Conservation (phyloP, 305 asterid genomes). For the Fraxinus velutina region DNA sequence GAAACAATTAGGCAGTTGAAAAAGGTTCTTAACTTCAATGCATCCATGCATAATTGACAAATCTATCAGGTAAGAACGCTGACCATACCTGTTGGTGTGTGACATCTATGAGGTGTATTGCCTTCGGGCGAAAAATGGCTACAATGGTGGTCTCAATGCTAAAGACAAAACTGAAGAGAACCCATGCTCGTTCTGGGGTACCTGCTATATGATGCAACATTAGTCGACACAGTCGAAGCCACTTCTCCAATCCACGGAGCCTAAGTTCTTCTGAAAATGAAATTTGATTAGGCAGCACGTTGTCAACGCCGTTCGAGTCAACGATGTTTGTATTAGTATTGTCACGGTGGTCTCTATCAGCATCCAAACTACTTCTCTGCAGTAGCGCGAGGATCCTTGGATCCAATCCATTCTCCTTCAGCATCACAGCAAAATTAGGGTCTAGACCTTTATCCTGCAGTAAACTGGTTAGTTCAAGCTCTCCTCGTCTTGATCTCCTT, state of each 20-base stretch:
- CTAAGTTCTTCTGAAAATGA: slow-evolving; percentile 98
- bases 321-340: slow-evolving; percentile 53
- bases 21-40: slow-evolving; percentile 12
- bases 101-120: slow-evolving; percentile 63
- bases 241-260: slow-evolving; percentile 73
- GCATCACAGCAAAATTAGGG: slow-evolving; percentile 98
- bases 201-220: slow-evolving; percentile 82
- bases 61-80: slow-evolving; percentile 14
- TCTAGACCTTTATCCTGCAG: slow-evolving; percentile 96
- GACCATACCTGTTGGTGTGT: slow-evolving; percentile 82
- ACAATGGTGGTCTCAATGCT: slow-evolving; percentile 81
- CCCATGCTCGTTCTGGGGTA: slow-evolving; percentile 97
- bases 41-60: slow-evolving; percentile 9
- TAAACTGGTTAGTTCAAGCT: slow-evolving; percentile 75
- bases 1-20: slow-evolving; percentile 17
- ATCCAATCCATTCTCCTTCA: slow-evolving; percentile 95
- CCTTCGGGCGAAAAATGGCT: slow-evolving; percentile 74
- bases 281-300: slow-evolving; percentile 69
- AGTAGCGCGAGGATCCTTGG: slow-evolving; percentile 97
- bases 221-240: slow-evolving; percentile 85
- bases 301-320: slow-evolving; percentile 64
- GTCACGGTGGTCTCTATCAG: slow-evolving; percentile 95
- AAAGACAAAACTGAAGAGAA: slow-evolving; percentile 87
- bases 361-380: slow-evolving; percentile 98
- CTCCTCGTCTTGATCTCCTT: slow-evolving; percentile 75